Conservation (phyloP, 257 asterid genomes). For the Verbascum thapsus region DNA sequence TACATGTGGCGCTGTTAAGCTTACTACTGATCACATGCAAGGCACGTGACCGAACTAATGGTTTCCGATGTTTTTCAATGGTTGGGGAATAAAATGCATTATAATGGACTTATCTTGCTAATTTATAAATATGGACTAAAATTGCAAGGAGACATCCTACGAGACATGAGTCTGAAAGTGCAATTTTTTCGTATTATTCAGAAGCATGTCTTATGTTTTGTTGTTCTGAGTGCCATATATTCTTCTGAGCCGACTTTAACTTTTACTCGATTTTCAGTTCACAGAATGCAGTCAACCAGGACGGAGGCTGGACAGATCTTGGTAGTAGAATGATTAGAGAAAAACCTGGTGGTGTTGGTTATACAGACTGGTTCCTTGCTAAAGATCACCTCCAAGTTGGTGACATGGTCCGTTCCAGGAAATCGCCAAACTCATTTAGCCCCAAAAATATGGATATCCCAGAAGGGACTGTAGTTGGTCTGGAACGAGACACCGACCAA, state of each 20-base stretch:
- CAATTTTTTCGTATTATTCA: too few relatives aligned
- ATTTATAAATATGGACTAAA: too few relatives aligned
- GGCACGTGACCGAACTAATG: too few relatives aligned
- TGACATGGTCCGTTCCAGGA: slow-evolving; percentile 82
- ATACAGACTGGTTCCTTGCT: slow-evolving; percentile 77
- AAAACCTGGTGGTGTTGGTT: slow-evolving; percentile 50
- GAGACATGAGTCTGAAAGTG: too few relatives aligned
- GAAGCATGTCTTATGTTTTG: too few relatives aligned
- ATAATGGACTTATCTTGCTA: too few relatives aligned
- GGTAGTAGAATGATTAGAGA: slow-evolving; percentile 52
- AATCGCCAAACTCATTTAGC: slow-evolving; percentile 58
- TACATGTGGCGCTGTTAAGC: too few relatives aligned
- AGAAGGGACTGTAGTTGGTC: slow-evolving; percentile 71
- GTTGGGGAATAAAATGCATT: too few relatives aligned
- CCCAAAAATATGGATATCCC: slow-evolving; percentile 72
- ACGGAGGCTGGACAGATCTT: slow-evolving; percentile 53
- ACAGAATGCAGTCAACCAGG: slow-evolving; percentile 49
- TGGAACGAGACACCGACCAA: slow-evolving; percentile 64
- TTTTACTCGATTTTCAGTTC: slow-evolving; percentile 52
- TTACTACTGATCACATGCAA: too few relatives aligned
- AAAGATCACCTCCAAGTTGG: slow-evolving; percentile 79
- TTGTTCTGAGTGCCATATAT: too few relatives aligned
- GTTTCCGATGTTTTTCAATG: too few relatives aligned
- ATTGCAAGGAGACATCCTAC: too few relatives aligned
- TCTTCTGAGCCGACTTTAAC: slow-evolving; percentile 3